Percentiles rank a stretch among this genome's conserved stretches.
phyloP scores from a whole-genome alignment of 2,329 filamentous ascomycete species.

The Fusarium fujikuroi region DNA sequence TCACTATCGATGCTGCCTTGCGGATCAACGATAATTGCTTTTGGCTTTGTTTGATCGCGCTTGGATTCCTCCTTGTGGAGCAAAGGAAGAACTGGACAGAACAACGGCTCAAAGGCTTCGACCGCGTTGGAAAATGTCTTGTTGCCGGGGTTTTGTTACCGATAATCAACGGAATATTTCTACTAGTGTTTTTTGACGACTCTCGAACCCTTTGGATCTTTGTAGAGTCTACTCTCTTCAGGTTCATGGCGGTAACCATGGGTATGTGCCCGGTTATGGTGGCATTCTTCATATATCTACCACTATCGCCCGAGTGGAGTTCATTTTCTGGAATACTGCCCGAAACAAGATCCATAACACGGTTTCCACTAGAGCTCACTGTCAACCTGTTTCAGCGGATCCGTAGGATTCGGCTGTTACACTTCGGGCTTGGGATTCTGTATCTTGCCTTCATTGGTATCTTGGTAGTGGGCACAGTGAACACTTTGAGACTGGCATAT shows the following conservation, averaged over 20 bases:
- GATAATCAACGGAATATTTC: fast-evolving
- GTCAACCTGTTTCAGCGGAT: fast-evolving
- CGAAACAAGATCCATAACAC: fast-evolving
- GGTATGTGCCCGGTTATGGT: not conserved
- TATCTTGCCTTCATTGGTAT: not conserved
- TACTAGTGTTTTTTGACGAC: fast-evolving
- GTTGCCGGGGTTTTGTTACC: fast-evolving
- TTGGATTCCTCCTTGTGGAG: not conserved
- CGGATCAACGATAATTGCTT: not conserved
- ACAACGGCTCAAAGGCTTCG: not conserved
- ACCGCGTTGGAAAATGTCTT: not conserved
- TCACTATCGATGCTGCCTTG: not conserved
- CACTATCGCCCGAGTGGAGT: fast-evolving
- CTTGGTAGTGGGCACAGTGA: fast-evolving
- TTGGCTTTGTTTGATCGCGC: not conserved
- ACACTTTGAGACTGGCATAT: fast-evolving
- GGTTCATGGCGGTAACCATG: fast-evolving
- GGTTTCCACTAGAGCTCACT: fast-evolving
- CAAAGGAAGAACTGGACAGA: fast-evolving
- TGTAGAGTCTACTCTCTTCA: not conserved
- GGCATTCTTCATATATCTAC: not conserved
- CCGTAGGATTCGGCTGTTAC: not conserved
- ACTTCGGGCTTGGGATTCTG: not conserved
- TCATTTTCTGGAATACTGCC: not conserved
- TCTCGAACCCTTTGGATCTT: not conserved